These are phyloP conservation scores for Isoetes taiwanensis DNA, from an alignment of 75 land plant species.

Conservation along the genomic window DNA sequence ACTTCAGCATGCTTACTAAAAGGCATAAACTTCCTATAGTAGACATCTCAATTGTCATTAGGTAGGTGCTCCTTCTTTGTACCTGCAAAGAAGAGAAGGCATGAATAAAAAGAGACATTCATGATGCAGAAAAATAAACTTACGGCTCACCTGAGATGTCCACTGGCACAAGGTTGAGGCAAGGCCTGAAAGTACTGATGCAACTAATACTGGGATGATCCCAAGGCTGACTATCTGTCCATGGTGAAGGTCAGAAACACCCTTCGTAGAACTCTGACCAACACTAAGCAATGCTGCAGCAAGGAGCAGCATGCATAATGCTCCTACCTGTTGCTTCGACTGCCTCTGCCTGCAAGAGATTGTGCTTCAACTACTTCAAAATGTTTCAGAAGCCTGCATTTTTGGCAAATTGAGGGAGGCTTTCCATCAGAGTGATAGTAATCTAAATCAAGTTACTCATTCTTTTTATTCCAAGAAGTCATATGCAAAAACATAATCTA, in stretches of 20 bases:
- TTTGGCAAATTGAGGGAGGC: too few species aligned
- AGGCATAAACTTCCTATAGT: slow-evolving; percentile 68
- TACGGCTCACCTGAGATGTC: slow-evolving; percentile 74
- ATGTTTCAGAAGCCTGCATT: too few species aligned
- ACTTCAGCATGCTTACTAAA: slow-evolving; percentile 60
- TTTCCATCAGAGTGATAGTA: too few species aligned
- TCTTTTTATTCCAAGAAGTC: too few species aligned
- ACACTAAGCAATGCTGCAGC: slow-evolving; percentile 81
- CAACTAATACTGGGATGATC: slow-evolving; percentile 77
- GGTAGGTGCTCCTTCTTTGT: slow-evolving; percentile 78
- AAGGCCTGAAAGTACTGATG: slow-evolving; percentile 90
- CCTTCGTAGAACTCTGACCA: slow-evolving; percentile 51
- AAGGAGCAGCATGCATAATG: slow-evolving; percentile 54
- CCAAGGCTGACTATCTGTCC: slow-evolving; percentile 45
- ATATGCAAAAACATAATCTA: too few species aligned
- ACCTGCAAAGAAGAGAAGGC: slow-evolving; percentile 51
- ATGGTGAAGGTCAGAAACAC: too few species aligned
- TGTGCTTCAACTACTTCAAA: too few species aligned
- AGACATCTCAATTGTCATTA: slow-evolving; percentile 99
- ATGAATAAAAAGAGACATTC: background rate
- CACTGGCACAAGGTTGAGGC: slow-evolving; percentile 95
- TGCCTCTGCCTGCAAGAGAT: slow-evolving; percentile 69
- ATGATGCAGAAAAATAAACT: background rate
- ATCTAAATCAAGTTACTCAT: too few species aligned
- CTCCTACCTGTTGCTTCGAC: slow-evolving; percentile 74